Conservation (phyloP, 2,329 filamentous ascomycete species). For the Penicillium hordei region DNA sequence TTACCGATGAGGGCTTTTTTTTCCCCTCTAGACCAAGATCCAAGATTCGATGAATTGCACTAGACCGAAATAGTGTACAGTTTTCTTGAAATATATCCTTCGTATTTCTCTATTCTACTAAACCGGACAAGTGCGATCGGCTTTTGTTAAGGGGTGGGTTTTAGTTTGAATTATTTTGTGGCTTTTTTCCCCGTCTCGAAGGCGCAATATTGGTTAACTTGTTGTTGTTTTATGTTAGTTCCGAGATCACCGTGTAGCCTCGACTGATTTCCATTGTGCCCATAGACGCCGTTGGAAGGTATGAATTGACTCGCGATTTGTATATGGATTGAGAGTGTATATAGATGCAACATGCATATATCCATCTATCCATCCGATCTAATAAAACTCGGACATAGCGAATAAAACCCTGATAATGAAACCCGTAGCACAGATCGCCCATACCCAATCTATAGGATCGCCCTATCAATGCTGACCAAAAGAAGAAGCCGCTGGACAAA, state of each 20-base stretch:
- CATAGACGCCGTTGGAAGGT: too few species aligned
- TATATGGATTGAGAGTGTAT: not conserved
- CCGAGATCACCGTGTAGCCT: not conserved
- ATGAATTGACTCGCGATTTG: not conserved
- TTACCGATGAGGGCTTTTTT: not conserved
- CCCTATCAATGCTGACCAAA: slow-evolving; percentile 10
- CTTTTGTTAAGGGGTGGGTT: too few species aligned
- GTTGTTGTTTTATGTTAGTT: not conserved
- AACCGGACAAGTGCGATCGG: not conserved
- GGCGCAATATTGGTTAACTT: not conserved
- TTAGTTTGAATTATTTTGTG: not conserved
- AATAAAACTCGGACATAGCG: not conserved
- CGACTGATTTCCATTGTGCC: not conserved
- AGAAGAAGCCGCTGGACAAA: slow-evolving; percentile 9
- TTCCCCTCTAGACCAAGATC: not conserved
- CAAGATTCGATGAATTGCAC: not conserved
- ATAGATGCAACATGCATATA: not conserved
- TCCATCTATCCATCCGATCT: not conserved
- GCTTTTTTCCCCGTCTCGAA: not conserved
- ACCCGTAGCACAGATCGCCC: not conserved
- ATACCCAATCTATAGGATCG: not conserved
- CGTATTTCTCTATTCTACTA: not conserved
- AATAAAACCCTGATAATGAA: not conserved
- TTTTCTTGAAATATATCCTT: not conserved
- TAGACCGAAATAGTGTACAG: not conserved